A percentile compares a stretch with the other conserved stretches of the same genome.
These are phyloP conservation scores for Paxillus involutus DNA, from an alignment of 768 basidiomycete species.

Conservation along the genomic window DNA sequence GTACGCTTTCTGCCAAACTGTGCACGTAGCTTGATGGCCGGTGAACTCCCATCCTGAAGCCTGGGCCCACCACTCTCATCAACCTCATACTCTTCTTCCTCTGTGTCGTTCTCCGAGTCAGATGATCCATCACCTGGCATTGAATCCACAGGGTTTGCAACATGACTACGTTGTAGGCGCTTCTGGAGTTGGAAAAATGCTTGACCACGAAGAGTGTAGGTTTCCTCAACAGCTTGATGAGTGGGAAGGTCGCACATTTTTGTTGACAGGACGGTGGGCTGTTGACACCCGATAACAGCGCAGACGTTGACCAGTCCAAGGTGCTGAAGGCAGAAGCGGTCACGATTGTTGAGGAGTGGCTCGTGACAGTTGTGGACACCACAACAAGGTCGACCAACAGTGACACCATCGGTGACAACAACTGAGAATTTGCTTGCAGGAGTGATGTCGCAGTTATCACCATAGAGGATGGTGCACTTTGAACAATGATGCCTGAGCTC, in stretches of 20 bases:
- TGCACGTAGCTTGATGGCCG: conserved; percentile 14
- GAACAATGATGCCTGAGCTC: too few relatives aligned
- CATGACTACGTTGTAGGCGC: neutral
- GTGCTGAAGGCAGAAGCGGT: conserved; percentile 18
- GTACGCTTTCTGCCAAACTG: conserved; percentile 31
- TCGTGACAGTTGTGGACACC: conserved; percentile 2
- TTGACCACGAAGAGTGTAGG: neutral
- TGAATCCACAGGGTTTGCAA: neutral
- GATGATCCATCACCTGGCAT: neutral
- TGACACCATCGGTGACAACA: conserved; percentile 21
- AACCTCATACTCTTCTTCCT: neutral
- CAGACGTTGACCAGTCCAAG: conserved; percentile 5
- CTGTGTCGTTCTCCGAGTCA: neutral
- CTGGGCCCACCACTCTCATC: neutral
- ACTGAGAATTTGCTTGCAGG: neutral
- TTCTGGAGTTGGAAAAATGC: neutral
- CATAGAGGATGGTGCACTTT: too few relatives aligned
- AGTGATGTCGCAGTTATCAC: too few relatives aligned
- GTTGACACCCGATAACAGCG: conserved; percentile 12
- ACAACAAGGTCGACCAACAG: conserved; percentile 18
- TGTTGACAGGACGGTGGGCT: conserved; percentile 1
- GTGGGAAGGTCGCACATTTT: conserved; percentile 19
- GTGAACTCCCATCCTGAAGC: neutral
- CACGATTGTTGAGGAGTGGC: conserved; percentile 9
- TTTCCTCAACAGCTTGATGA: conserved; percentile 11